Base-by-base conservation (phyloP, 148 eudicot genomes). In the Arctostaphylos glauca region DNA sequence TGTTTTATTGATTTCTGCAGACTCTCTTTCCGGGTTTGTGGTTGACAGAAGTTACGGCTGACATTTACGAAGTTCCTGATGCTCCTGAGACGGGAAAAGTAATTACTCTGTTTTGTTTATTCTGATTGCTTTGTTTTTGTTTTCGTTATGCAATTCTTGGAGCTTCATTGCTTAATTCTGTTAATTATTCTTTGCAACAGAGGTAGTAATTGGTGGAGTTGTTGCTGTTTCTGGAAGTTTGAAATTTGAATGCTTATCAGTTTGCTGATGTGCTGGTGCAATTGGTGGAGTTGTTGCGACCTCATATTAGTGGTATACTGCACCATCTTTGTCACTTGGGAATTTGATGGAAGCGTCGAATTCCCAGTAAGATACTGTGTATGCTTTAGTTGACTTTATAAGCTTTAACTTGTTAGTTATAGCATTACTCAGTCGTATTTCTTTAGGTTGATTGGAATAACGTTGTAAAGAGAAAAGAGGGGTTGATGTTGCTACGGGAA, bases 31-130 rank as follows among this genome's bases (percentile, higher is more conserved):
- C 92, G 3, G 93, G 92, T 53, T 72, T 91, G 18, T 91, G 88
- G 89, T 59, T 91, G 75, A 77, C 87, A 5, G 93, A 89, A 81
- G 77, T 91, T 53, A 84, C 85, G 13, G 80, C 91, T 25, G 89
- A 89, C 52, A 81, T 75, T 56, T 91, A 91, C 82, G 85, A 84
- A 86, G 92, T 91, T 46, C 81, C 84, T 75, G 92, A 91, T 72
- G 76, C 75, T 79, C 58, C 82, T 10, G 86, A 82, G 23, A 59
- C 83, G 67, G 74, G 84, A 62, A 88, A 84, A 79, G 89, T 86
- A 77, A 79, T 74, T 43, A 38, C 46, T 48, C 80, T 7, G n/a
- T 77, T 31, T 3, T 49, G 44, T 44, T 10, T 5, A 14, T 49
- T 74, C 41, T 72, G 49, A 9, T 41, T 19, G 4, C 18, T 38